Percentiles rank a stretch among this genome's conserved stretches.
These are phyloP conservation scores for Pinus albicaulis DNA, from an alignment of 75 land plant genomes.

Conservation along the genomic window DNA sequence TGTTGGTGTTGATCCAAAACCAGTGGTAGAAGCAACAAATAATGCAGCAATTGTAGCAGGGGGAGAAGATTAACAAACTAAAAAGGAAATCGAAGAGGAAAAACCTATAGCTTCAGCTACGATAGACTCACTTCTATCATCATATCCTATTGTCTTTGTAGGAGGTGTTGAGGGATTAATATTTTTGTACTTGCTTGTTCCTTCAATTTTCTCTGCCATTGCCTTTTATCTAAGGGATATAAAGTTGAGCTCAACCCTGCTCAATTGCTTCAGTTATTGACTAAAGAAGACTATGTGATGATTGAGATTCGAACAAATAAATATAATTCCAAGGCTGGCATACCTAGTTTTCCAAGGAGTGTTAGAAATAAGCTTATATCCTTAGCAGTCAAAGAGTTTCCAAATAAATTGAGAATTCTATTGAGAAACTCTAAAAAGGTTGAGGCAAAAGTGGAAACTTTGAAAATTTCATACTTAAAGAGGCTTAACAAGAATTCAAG, in stretches of 20 bases:
- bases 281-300: constrained; percentile 52
- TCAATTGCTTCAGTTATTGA: constrained; percentile 76
- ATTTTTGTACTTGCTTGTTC: constrained; percentile 67
- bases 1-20: constrained; percentile 85
- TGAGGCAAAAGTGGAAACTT: constrained; percentile 88
- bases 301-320: constrained; percentile 91
- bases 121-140: constrained; percentile 59
- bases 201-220: constrained; percentile 66
- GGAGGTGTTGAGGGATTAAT: constrained; percentile 68
- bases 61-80: constrained; percentile 73
- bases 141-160: constrained; percentile 71
- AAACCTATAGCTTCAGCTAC: constrained; percentile 78
- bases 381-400: constrained; percentile 81
- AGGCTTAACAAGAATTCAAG: constrained; percentile 74
- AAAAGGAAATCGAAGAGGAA: constrained; percentile 62
- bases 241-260: constrained; percentile 90
- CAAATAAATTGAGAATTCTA: constrained; percentile 75
- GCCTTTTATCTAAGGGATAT: constrained; percentile 80
- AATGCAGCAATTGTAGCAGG: constrained; percentile 48
- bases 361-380: constrained; percentile 66
- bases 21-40: too few relatives aligned
- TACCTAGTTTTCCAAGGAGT: constrained; percentile 81
- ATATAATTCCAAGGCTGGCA: constrained; percentile 84
- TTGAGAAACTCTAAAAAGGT: constrained; percentile 72
- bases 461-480: constrained; percentile 93